Percentiles rank a stretch among this genome's conserved stretches.
phyloP scores from a whole-genome alignment of 2,329 filamentous ascomycete species.

The Fonsecaea erecta region DNA sequence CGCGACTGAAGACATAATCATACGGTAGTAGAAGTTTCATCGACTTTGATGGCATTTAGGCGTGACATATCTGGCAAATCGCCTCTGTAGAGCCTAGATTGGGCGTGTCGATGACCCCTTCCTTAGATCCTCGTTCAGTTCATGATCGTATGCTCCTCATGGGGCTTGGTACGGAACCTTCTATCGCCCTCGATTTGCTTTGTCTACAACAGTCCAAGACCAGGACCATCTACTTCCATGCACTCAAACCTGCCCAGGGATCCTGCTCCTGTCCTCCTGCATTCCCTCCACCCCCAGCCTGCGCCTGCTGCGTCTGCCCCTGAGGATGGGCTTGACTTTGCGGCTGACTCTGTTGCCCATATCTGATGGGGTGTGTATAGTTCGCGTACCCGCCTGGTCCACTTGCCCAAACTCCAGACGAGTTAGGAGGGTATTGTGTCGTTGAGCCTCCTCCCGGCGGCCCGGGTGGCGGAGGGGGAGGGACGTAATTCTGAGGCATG shows the following conservation, averaged over 20 bases:
- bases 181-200: neutral
- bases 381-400: conserved; percentile 61
- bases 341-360: conserved; percentile 45
- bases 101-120: neutral
- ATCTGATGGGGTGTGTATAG: conserved; percentile 46
- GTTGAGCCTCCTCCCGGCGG: conserved; percentile 58
- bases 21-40: neutral
- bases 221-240: conserved; percentile 62
- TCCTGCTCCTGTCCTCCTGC: conserved; percentile 47
- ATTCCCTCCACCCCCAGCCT: conserved; percentile 10
- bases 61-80: neutral
- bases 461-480: conserved; percentile 69
- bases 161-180: neutral
- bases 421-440: conserved; percentile 55
- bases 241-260: conserved; percentile 73
- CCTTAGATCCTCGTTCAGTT: neutral
- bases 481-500: conserved; percentile 67
- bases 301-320: conserved; percentile 20
- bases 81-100: neutral
- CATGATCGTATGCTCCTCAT: neutral
- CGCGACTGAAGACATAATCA: neutral
- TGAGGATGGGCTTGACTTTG: conserved; percentile 36
- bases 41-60: neutral
- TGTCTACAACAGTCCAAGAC: neutral
- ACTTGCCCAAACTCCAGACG: conserved; percentile 46